Conservation (phyloP, 169 alveolate species). For the Eimeria maxima region DNA sequence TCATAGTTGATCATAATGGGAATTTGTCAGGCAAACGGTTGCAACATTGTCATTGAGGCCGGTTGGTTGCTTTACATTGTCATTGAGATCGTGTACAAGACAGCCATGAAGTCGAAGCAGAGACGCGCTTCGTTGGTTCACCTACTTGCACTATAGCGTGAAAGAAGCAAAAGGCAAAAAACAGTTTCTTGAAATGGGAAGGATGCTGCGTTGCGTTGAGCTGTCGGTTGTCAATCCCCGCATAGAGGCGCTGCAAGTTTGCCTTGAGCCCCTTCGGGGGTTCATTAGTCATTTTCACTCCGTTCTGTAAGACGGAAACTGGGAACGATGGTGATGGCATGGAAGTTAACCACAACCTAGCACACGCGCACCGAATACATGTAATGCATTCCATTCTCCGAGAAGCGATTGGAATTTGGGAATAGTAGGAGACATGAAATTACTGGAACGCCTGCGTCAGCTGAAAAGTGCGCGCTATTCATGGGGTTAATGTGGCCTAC, state of each 20-base stretch:
- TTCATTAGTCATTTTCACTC: constrained; percentile 96
- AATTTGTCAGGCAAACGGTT: constrained; percentile 91
- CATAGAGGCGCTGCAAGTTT: constrained; percentile 89
- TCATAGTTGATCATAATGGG: constrained; percentile 94
- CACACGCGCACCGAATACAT: background rate
- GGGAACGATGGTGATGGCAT: constrained; percentile 94
- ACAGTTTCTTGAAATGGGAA: constrained; percentile 92
- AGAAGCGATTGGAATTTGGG: background rate
- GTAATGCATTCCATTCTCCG: background rate
- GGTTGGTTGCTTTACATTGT: too few species aligned
- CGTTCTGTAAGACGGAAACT: constrained; percentile 90
- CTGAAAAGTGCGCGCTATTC: background rate
- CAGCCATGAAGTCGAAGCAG: background rate
- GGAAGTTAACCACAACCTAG: constrained; percentile 95
- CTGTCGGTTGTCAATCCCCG: constrained; percentile 74
- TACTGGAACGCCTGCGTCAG: background rate
- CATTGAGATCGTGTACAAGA: background rate
- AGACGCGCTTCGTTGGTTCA: background rate
- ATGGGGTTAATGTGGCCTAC: constrained; percentile 86
- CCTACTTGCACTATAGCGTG: constrained; percentile 97
- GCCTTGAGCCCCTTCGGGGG: constrained; percentile 97
- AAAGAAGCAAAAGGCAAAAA: constrained; percentile 97
- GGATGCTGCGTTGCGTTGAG: constrained; percentile 91
- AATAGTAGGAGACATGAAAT: background rate
- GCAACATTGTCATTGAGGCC: background rate